phyloP scores from a whole-genome alignment of 2,329 filamentous ascomycete genomes.

The Aspergillus fructus region DNA sequence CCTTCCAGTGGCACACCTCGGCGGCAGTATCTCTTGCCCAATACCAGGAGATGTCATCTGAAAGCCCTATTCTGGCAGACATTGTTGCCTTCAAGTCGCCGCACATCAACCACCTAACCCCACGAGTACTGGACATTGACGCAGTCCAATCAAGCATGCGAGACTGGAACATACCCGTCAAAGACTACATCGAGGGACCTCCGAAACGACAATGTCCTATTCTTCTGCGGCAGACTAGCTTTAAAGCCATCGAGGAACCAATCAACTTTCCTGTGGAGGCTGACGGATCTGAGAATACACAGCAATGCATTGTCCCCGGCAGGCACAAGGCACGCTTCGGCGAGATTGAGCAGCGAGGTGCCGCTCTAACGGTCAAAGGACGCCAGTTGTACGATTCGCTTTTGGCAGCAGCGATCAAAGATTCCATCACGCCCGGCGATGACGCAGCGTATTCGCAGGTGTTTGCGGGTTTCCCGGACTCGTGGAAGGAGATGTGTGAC shows the following conservation, averaged over 20 bases:
- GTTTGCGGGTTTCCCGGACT: constrained; percentile 46
- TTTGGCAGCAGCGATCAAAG: constrained; percentile 28
- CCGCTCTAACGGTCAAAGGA: constrained; percentile 49
- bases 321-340: constrained; percentile 53
- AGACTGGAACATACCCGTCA: constrained; percentile 42
- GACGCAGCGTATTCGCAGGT: not conserved
- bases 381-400: constrained; percentile 49
- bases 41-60: constrained; percentile 43
- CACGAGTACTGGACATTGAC: constrained; percentile 51
- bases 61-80: constrained; percentile 52
- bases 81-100: constrained; percentile 45
- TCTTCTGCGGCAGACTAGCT: constrained; percentile 55
- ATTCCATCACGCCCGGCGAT: constrained; percentile 21
- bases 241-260: constrained; percentile 51
- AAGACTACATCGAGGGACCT: constrained; percentile 54
- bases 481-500: constrained; percentile 37
- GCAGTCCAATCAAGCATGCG: constrained; percentile 47
- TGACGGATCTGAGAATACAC: not conserved
- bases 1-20: constrained; percentile 49
- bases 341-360: constrained; percentile 55
- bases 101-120: constrained; percentile 57
- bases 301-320: constrained; percentile 28
- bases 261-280: constrained; percentile 40
- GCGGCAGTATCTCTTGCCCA: constrained; percentile 43
- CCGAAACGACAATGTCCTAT: constrained; percentile 47